These are phyloP conservation scores for Cinnamomum micranthum DNA, from an alignment of 164 flowering plant species.

Conservation along the genomic window DNA sequence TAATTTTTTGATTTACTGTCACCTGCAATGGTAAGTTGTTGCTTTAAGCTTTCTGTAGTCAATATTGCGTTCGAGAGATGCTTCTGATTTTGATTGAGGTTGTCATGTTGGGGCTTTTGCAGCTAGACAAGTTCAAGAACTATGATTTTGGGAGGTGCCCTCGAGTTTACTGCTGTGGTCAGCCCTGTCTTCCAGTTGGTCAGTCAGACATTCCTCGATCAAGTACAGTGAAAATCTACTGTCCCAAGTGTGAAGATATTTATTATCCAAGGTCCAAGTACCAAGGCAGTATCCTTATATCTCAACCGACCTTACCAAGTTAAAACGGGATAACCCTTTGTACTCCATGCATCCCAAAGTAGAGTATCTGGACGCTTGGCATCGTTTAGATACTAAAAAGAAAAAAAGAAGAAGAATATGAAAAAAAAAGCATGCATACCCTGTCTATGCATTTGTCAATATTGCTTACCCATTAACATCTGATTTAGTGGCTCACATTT, in stretches of 20 bases:
- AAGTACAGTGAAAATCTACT: conserved; percentile 78
- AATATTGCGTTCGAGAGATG: not conserved
- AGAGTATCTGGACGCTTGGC: too few relatives aligned
- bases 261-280: conserved; percentile 77
- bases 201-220: conserved; percentile 83
- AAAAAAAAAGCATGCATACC: too few relatives aligned
- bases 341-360: not conserved
- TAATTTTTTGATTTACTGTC: not conserved
- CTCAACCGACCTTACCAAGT: not conserved
- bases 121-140: conserved; percentile 82
- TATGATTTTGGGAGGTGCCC: conserved; percentile 90
- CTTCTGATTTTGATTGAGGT: not conserved
- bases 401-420: too few relatives aligned
- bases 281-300: conserved; percentile 77
- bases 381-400: too few relatives aligned
- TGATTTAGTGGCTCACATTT: too few relatives aligned
- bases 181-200: conserved; percentile 87
- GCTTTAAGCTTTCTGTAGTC: not conserved
- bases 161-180: conserved; percentile 81
- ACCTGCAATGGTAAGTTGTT: not conserved
- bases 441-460: not conserved
- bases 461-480: not conserved
- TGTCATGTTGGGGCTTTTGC: conserved; percentile 19
- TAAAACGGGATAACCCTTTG: not conserved
- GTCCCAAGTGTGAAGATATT: conserved; percentile 85